These are phyloP conservation scores for Allomyces macrogynus DNA, from an alignment of 192 early-diverging fungal species.

Conservation along the genomic window DNA sequence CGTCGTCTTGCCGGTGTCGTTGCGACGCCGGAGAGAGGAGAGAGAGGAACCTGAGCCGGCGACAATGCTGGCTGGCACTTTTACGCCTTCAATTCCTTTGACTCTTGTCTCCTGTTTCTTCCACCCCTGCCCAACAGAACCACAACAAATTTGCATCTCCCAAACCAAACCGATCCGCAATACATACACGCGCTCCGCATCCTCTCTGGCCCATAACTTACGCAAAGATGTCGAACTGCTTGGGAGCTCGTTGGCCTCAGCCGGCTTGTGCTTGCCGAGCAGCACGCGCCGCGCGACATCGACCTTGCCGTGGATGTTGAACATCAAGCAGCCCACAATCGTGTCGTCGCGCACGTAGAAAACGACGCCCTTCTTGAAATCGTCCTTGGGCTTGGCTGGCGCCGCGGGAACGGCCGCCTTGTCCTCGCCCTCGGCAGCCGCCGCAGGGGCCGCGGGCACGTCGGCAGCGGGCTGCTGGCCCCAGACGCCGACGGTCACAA, in stretches of 20 bases:
- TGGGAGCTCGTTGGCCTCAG: slow-evolving; percentile 14
- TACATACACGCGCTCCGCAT: too few relatives aligned
- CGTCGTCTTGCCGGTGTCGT: too few relatives aligned
- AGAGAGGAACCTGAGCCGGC: too few relatives aligned
- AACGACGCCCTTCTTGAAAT: slow-evolving; percentile 37
- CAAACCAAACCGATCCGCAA: too few relatives aligned
- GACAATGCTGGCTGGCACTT: too few relatives aligned
- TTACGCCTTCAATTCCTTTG: too few relatives aligned
- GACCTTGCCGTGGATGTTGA: slow-evolving; percentile 39
- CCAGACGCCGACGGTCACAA: slow-evolving; percentile 42
- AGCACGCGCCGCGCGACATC: slow-evolving; percentile 38
- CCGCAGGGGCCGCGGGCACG: slow-evolving; percentile 6
- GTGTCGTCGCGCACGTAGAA: slow-evolving; percentile 31
- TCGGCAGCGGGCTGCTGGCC: slow-evolving; percentile 21
- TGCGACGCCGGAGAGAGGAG: too few relatives aligned
- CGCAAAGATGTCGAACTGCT: background rate
- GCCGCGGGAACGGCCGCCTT: slow-evolving; percentile 8
- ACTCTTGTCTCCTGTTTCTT: too few relatives aligned
- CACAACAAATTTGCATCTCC: too few relatives aligned
- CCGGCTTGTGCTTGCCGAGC: slow-evolving; percentile 5
- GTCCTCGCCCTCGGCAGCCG: slow-evolving; percentile 12
- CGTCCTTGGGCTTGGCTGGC: slow-evolving; percentile 13
- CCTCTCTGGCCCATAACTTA: background rate
- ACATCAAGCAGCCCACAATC: slow-evolving; percentile 34
- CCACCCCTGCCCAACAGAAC: too few relatives aligned